Percentiles rank a stretch among this genome's conserved stretches.
These are phyloP conservation scores for Camelina laxa DNA, from an alignment of 345 rosid genomes.

Conservation along the genomic window DNA sequence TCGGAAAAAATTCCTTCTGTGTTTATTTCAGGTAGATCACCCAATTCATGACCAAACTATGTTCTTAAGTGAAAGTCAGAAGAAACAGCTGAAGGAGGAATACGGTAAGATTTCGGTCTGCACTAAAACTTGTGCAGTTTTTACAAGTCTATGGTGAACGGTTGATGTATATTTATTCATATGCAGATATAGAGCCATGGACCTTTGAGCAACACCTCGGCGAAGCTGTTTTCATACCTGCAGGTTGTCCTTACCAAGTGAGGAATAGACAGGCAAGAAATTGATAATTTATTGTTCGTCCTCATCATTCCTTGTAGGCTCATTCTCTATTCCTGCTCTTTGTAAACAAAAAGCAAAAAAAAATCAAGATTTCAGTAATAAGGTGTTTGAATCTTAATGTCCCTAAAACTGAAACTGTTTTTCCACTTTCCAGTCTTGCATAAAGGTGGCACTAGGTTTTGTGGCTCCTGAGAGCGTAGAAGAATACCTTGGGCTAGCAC, in stretches of 20 bases:
- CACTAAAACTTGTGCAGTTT: neutral
- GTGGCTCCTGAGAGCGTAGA: slow-evolving; percentile 67
- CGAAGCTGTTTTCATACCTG: slow-evolving; percentile 48
- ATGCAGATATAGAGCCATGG: slow-evolving; percentile 49
- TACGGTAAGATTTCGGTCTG: slow-evolving; percentile 51
- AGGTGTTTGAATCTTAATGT: no score
- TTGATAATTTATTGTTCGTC: no score
- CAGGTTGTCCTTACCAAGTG: slow-evolving; percentile 51
- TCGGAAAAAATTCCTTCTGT: slow-evolving; percentile 40
- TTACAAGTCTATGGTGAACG: neutral
- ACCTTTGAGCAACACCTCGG: slow-evolving; percentile 47
- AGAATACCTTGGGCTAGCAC: slow-evolving; percentile 61
- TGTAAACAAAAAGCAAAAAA: no score
- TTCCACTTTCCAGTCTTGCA: slow-evolving; percentile 65
- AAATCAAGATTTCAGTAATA: no score
- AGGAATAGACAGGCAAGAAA: slow-evolving; percentile 40
- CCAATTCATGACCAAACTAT: slow-evolving; percentile 81
- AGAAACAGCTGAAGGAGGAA: slow-evolving; percentile 75
- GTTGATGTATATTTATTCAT: neutral
- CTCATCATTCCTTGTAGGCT: neutral
- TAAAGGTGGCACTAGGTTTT: slow-evolving; percentile 70
- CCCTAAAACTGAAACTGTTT: no score
- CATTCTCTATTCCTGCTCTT: neutral
- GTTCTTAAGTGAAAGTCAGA: slow-evolving; percentile 65
- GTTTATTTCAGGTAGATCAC: slow-evolving; percentile 55